phyloP scores from a whole-genome alignment of 371 early-diverging fungal genomes.

The Rhizopus sp. region DNA sequence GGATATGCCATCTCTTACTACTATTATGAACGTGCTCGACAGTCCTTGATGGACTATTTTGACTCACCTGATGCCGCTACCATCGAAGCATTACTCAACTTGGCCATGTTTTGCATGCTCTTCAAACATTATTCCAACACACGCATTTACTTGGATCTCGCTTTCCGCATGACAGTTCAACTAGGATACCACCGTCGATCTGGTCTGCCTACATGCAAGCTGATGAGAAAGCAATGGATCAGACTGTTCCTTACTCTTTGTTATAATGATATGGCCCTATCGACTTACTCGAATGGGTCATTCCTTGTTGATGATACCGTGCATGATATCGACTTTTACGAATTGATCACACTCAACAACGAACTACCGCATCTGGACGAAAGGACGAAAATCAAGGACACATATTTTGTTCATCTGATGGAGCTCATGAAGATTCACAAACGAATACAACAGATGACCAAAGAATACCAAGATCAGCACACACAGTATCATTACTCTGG shows the following conservation, averaged over 20 bases:
- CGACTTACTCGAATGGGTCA: slow-evolving; percentile 23
- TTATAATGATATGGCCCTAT: slow-evolving; percentile 26
- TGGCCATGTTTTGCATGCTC: slow-evolving; percentile 32
- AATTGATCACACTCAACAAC: slow-evolving; percentile 26
- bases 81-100: slow-evolving; percentile 32
- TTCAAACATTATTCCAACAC: slow-evolving; percentile 36
- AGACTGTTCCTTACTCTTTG: slow-evolving; percentile 29
- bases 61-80: slow-evolving; percentile 34
- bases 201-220: slow-evolving; percentile 13
- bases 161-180: slow-evolving; percentile 41
- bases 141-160: slow-evolving; percentile 34
- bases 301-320: slow-evolving; percentile 21
- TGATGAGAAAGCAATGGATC: slow-evolving; percentile 23
- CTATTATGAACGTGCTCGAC: slow-evolving; percentile 38
- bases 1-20: slow-evolving; percentile 30
- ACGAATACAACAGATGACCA: slow-evolving; percentile 24
- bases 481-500: slow-evolving; percentile 21
- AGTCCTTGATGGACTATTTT: slow-evolving; percentile 33
- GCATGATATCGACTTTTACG: slow-evolving; percentile 34
- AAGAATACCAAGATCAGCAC: slow-evolving; percentile 33
- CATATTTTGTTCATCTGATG: slow-evolving; percentile 37
- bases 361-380: slow-evolving; percentile 28
- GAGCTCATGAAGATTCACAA: slow-evolving; percentile 44
- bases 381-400: slow-evolving; percentile 44
- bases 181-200: slow-evolving; percentile 34